Evolutionary conservation across 805 yeast genomes (phyloP), one percentile per base, ranked within the genome.

Genomic region (Brettanomyces naardenensis): DNA sequence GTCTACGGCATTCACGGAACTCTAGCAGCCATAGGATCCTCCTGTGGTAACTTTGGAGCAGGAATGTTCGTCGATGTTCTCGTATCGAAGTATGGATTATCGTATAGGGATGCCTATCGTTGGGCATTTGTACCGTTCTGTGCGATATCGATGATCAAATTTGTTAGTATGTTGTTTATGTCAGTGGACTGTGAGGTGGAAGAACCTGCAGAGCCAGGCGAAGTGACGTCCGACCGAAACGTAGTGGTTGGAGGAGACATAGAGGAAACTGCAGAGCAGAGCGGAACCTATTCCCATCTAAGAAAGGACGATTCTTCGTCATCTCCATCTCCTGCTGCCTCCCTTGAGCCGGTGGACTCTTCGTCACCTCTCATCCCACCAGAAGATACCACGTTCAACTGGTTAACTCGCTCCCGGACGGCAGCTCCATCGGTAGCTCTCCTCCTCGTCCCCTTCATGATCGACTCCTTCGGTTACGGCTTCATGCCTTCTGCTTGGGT

Each of bases 401-500:
- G 46, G 32, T 25, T 25, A 1, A 51, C 61, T 2, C 30, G 49
- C 21, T 52, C 59, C 1, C 65, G 66, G 1, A 49, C 71, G 10
- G 67, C 80, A 0, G 53, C 62, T 6, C 59, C 63, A 14, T 66
- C 82, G 0, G 58, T 55, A 7, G 47, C 61, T 6, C 60, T 71
- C 6, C 60, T 81, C 4, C 58, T 80, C 19, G 55, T 70, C 5
- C 68, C 80, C 14, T 89, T 88, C 53, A 84, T 85, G 78, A 52
- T 85, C 22, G 97, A 88, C 57, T 86, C 95, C 2, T 68, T 88
- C 35, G 96, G 95, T 0, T 78, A 76, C 45, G 95, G 96, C 1
- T 82, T 88, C 58, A 82, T 87, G 87, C 79, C 95, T 2, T 67
- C 78, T 32, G 81, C 95, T 1, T 89, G 96, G 96, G 69, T 82